Percentiles rank a stretch among this genome's conserved stretches.
Evolutionary conservation across 176 grass and related monocot species (phyloP).

Genomic region (Musa itinerans): DNA sequence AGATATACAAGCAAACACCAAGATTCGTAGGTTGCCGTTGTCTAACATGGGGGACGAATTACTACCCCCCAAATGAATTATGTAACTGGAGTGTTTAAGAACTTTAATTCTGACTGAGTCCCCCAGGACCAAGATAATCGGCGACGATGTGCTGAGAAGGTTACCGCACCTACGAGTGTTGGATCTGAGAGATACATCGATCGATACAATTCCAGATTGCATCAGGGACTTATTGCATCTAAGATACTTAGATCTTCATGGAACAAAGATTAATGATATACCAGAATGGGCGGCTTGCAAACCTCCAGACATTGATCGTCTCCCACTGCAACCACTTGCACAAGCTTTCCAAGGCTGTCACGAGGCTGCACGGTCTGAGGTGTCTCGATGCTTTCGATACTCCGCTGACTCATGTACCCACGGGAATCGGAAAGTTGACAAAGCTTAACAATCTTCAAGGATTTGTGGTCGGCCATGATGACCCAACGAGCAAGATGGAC

Average conservation of each 20-base stretch:
- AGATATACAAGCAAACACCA: not conserved
- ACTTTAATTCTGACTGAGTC: not conserved
- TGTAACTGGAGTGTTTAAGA: not conserved
- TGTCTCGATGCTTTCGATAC: not conserved
- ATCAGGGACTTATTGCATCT: conserved; percentile 21
- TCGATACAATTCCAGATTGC: conserved; percentile 15
- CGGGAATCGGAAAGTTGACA: conserved; percentile 12
- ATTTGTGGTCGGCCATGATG: conserved; percentile 27
- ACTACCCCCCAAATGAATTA: not conserved
- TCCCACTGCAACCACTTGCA: too few relatives aligned
- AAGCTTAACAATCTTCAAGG: not conserved
- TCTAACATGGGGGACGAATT: not conserved
- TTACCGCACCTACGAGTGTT: not conserved
- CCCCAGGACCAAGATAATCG: not conserved
- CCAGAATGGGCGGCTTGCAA: too few relatives aligned
- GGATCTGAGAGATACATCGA: not conserved
- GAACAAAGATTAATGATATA: too few relatives aligned
- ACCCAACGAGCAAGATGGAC: not conserved
- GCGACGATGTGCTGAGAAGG: not conserved
- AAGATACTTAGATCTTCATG: conserved; percentile 10
- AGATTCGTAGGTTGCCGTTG: not conserved
- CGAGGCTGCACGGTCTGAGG: conserved; percentile 23
- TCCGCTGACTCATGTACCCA: conserved; percentile 19
- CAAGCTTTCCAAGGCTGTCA: conserved; percentile 7
- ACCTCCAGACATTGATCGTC: too few relatives aligned